phyloP scores from a whole-genome alignment of 768 basidiomycete species.

The Goffeauzyma gilvescens region DNA sequence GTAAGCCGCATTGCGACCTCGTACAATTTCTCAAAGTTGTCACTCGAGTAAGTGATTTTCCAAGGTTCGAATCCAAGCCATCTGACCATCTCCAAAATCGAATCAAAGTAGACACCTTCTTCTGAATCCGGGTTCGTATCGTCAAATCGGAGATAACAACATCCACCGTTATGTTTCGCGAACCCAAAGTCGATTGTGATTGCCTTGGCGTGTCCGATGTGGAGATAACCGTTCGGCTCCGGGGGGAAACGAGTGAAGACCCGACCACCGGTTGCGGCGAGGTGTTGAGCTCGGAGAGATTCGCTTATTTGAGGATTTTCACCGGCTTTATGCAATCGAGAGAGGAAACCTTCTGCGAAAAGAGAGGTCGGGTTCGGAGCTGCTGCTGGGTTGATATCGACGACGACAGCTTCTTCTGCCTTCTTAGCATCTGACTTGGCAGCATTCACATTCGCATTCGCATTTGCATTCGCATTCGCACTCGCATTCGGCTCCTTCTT shows the following conservation, averaged over 20 bases:
- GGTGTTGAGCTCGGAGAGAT: constrained; percentile 58
- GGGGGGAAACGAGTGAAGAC: constrained; percentile 96
- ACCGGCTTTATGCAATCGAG: constrained; percentile 76
- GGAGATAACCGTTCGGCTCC: constrained; percentile 91
- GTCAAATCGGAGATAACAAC: constrained; percentile 78
- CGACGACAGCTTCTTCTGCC: constrained; percentile 1
- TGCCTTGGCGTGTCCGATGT: constrained; percentile 74
- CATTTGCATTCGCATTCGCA: constrained; percentile 8
- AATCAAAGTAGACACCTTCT: constrained; percentile 87
- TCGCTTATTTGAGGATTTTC: constrained; percentile 73
- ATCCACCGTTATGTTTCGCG: constrained; percentile 78
- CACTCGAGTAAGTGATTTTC: constrained; percentile 97
- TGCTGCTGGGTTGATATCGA: constrained; percentile 25
- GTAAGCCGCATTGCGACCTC: constrained; percentile 75
- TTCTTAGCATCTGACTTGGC: constrained; percentile 8
- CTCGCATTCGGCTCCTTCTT: constrained; percentile 13
- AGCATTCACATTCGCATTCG: constrained; percentile 7
- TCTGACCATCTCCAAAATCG: constrained; percentile 78
- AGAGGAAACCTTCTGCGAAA: constrained; percentile 88
- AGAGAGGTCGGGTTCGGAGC: constrained; percentile 39
- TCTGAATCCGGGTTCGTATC: constrained; percentile 98
- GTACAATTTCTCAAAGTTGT: constrained; percentile 77
- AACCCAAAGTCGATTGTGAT: constrained; percentile 99
- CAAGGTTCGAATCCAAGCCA: constrained; percentile 98
- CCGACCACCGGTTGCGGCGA: constrained; percentile 55